Base-by-base conservation (phyloP, 805 yeast genomes). In the Candida vaughaniae region DNA sequence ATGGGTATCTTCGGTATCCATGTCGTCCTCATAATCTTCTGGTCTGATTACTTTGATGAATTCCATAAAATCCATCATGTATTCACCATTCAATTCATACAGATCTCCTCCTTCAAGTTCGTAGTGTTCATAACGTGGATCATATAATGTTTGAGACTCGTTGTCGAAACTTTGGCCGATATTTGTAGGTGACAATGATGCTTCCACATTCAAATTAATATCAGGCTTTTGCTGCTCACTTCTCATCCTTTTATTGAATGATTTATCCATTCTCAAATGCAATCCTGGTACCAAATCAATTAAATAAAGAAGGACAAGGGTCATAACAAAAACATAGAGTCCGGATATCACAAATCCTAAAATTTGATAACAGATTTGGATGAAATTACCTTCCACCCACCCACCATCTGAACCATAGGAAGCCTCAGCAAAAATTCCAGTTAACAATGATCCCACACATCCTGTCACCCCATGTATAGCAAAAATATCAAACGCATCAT, bases 391-490 rank as follows among this genome's bases (percentile, higher is more conserved):
- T 8, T 52, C 48, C 1, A 64, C 56, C 73, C 73, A 68, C 5
- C 73, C 73, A 3, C 73, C 73, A 15, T 49, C 28, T 1, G 70
- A 51, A 1, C 47, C 55, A 35, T 62, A 62, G 6, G 44, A 36
- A 8, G 48, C 41, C 26, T 60, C 60, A 12, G 71, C 69, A 48
- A 68, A 64, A 1, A 68, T 54, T 0, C 73, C 73, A 1, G 69
- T 66, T 23, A 68, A 47, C 9, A 68, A 25, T 2, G 69, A 62
- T 0, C 73, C 73, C 3, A 56, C 58, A 19, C 64, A 56, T 1
- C 73, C 73, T 16, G 66, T 61, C 5, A 66, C 51, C 0, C 72
- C 73, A 46, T 68, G 73, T 26, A 68, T 57, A 6, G 73, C 72
- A 48, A 66, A 66, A 3, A 67, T 52, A 45, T 68, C 73, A 27